phyloP scores from a whole-genome alignment of 2,329 filamentous ascomycete species.

The Hypoxylon sp. region DNA sequence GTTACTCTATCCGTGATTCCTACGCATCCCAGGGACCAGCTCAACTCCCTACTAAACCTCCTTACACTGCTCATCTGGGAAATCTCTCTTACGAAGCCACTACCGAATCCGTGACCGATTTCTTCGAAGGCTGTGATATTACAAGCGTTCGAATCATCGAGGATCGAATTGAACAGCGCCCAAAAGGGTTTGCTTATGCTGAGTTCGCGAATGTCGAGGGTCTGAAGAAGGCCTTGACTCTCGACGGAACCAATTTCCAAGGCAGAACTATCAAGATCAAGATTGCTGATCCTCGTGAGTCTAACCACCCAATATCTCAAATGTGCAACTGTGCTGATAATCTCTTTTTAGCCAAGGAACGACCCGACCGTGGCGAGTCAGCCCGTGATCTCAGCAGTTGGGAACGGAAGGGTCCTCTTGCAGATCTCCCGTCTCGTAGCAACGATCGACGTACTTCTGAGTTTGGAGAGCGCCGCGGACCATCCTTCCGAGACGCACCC shows the following conservation, averaged over 20 bases:
- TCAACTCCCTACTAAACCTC: conserved; percentile 86
- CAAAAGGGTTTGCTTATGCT: conserved; percentile 98
- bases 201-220: conserved; percentile 92
- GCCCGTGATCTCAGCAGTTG: conserved; percentile 88
- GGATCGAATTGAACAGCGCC: conserved; percentile 92
- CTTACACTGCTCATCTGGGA: conserved; percentile 94
- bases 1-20: conserved; percentile 77
- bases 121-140: conserved; percentile 87
- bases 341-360: conserved; percentile 79
- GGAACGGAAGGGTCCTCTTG: conserved; percentile 91
- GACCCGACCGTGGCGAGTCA: conserved; percentile 72
- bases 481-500: conserved; percentile 74
- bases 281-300: conserved; percentile 96
- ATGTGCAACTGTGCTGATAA: conserved; percentile 54
- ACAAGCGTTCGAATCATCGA: conserved; percentile 96
- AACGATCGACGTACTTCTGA: conserved; percentile 63
- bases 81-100: conserved; percentile 97
- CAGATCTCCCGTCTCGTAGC: conserved; percentile 68
- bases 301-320: conserved; percentile 18
- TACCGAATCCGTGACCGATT: conserved; percentile 82
- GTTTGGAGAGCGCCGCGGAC: conserved; percentile 74
- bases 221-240: conserved; percentile 87
- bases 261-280: conserved; percentile 92
- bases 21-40: conserved; percentile 60
- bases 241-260: conserved; percentile 86